Evolutionary conservation across 257 asterid species (phyloP).

Genomic region (Primulina eburnea): DNA sequence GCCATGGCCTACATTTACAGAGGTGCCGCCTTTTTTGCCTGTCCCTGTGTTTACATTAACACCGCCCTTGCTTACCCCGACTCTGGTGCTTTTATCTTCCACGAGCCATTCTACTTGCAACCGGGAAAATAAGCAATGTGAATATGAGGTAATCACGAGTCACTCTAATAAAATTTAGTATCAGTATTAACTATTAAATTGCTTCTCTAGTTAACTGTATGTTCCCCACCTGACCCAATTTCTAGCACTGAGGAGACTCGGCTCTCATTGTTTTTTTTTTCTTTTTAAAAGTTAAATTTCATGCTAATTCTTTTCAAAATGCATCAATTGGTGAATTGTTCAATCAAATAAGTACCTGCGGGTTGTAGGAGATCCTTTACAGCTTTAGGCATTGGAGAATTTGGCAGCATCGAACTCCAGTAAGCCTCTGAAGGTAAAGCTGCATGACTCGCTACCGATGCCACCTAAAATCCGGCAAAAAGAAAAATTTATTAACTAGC

Average conservation of each 20-base stretch:
- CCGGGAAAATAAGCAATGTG: not conserved
- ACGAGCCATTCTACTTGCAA: constrained; percentile 36
- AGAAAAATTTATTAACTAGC: not conserved
- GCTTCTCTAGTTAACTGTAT: too few species aligned
- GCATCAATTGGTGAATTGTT: not conserved
- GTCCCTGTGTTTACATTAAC: constrained; percentile 27
- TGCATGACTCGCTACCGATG: constrained; percentile 57
- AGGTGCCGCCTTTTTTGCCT: constrained; percentile 40
- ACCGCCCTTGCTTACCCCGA: constrained; percentile 32
- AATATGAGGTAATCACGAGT: not conserved
- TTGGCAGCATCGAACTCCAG: constrained; percentile 72
- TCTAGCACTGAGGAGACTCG: too few species aligned
- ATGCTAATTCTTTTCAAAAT: not conserved
- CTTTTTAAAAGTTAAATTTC: not conserved
- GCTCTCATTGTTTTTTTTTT: too few species aligned
- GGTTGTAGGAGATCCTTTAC: constrained; percentile 52
- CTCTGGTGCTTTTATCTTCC: constrained; percentile 41
- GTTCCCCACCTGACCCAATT: too few species aligned
- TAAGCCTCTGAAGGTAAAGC: constrained; percentile 52
- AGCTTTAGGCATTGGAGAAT: constrained; percentile 69
- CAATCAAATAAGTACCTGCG: constrained; percentile 11
- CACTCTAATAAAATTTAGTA: not conserved
- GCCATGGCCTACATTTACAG: constrained; percentile 50
- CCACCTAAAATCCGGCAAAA: constrained; percentile 34
- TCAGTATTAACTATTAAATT: too few species aligned